Percentiles rank a stretch among this genome's conserved stretches.
phyloP scores from a whole-genome alignment of 176 grass and related monocot genomes.

The Oryza australiensis region DNA sequence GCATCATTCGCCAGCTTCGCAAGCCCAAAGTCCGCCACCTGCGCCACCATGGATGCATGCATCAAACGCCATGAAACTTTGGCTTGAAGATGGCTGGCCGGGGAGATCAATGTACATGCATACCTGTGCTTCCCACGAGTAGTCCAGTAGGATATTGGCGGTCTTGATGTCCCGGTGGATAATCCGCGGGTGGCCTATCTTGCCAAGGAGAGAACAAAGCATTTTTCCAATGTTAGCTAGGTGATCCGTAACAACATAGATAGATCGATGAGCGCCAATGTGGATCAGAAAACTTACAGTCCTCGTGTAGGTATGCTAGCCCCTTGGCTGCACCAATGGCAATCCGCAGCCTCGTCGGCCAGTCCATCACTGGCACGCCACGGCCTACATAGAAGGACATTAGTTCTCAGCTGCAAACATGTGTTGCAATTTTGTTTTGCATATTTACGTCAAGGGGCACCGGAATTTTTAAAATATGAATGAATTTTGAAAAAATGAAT shows the following conservation, averaged over 20 bases:
- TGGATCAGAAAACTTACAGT: constrained; percentile 46
- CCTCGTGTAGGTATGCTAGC: constrained; percentile 80
- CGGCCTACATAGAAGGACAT: constrained; percentile 24
- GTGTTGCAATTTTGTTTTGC: no score
- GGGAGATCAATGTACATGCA: neutral
- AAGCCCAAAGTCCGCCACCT: constrained; percentile 96
- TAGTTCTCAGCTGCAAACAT: neutral
- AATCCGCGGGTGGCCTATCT: constrained; percentile 73
- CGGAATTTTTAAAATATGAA: no score
- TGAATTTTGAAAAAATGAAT: no score
- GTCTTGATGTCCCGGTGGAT: constrained; percentile 95
- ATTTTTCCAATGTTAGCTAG: neutral
- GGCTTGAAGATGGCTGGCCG: neutral
- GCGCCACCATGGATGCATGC: neutral
- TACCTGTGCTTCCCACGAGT: constrained; percentile 86
- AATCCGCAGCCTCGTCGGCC: constrained; percentile 71
- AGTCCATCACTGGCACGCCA: constrained; percentile 55
- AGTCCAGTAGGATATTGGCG: constrained; percentile 85
- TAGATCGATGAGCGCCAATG: neutral
- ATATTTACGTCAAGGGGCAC: no score
- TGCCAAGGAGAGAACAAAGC: neutral
- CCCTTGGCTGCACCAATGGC: constrained; percentile 73
- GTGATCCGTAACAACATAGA: neutral
- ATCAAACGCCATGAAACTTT: neutral
- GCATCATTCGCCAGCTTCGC: constrained; percentile 72